These are phyloP conservation scores for Neocucurbitaria cava DNA, from an alignment of 2,329 filamentous ascomycete species.

Conservation along the genomic window DNA sequence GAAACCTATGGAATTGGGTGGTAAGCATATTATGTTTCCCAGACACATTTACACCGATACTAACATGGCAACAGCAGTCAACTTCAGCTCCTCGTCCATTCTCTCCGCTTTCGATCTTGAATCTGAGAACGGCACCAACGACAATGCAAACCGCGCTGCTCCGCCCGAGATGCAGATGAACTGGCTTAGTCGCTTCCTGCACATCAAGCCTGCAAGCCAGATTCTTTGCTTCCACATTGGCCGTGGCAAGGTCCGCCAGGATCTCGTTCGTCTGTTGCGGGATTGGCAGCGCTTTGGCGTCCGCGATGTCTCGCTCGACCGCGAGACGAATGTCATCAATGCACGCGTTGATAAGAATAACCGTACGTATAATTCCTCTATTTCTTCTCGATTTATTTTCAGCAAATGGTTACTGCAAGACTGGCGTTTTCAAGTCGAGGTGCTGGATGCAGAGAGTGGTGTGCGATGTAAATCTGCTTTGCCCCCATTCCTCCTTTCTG, in stretches of 20 bases:
- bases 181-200: constrained; percentile 88
- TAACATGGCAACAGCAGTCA: constrained; percentile 24
- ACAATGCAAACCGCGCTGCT: constrained; percentile 53
- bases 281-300: constrained; percentile 87
- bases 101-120: constrained; percentile 46
- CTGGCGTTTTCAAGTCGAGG: constrained; percentile 25
- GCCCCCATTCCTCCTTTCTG: background rate
- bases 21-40: constrained; percentile 42
- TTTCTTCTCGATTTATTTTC: constrained; percentile 17
- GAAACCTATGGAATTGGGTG: constrained; percentile 39
- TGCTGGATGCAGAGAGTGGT: constrained; percentile 18
- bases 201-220: constrained; percentile 81
- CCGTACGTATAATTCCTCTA: constrained; percentile 63
- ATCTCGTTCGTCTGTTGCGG: constrained; percentile 75
- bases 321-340: constrained; percentile 78
- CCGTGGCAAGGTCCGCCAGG: constrained; percentile 76
- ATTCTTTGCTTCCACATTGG: constrained; percentile 78
- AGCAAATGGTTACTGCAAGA: constrained; percentile 20
- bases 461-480: constrained; percentile 28
- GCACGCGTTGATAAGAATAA: constrained; percentile 79
- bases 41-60: constrained; percentile 9
- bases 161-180: constrained; percentile 63
- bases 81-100: constrained; percentile 41
- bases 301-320: constrained; percentile 78
- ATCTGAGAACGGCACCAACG: constrained; percentile 44